Percentiles rank a stretch among this genome's conserved stretches.
These are phyloP conservation scores for Chimonanthus salicifolius DNA, from an alignment of 164 flowering plant species.

Conservation along the genomic window DNA sequence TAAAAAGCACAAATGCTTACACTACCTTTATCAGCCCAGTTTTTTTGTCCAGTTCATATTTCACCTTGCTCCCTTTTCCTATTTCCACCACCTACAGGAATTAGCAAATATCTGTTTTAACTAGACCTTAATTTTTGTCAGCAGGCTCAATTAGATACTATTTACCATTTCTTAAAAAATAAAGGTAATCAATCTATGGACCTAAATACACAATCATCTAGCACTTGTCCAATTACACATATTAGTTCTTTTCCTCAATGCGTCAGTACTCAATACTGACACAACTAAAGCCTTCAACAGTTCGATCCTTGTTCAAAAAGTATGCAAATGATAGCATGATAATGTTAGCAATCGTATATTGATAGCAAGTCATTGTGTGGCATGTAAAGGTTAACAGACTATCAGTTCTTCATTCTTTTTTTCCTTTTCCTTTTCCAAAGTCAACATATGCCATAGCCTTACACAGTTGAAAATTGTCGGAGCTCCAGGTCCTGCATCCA, in stretches of 20 bases:
- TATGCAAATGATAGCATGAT: not conserved
- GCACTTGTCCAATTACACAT: no score
- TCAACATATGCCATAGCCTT: conserved; percentile 20
- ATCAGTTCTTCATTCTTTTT: no score
- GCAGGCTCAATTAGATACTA: not conserved
- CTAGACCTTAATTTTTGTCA: not conserved
- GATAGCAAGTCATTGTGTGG: not conserved
- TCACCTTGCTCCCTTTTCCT: conserved; percentile 22
- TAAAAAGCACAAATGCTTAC: not conserved
- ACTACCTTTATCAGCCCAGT: conserved; percentile 22
- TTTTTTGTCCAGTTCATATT: conserved; percentile 22
- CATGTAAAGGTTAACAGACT: not conserved
- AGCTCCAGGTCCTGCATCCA: conserved; percentile 74
- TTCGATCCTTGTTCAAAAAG: not conserved
- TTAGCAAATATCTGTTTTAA: not conserved
- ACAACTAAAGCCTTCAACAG: not conserved
- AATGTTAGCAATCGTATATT: not conserved
- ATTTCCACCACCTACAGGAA: conserved; percentile 21
- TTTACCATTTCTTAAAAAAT: no score
- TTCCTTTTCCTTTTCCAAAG: not conserved
- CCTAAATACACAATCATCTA: no score
- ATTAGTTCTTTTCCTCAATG: no score
- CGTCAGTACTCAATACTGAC: no score
- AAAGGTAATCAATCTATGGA: no score
- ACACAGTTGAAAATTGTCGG: conserved; percentile 75